These are phyloP conservation scores for Physcomitrellopsis africana DNA, from an alignment of 225 moss, liverwort and hornwort genomes.

Conservation along the genomic window DNA sequence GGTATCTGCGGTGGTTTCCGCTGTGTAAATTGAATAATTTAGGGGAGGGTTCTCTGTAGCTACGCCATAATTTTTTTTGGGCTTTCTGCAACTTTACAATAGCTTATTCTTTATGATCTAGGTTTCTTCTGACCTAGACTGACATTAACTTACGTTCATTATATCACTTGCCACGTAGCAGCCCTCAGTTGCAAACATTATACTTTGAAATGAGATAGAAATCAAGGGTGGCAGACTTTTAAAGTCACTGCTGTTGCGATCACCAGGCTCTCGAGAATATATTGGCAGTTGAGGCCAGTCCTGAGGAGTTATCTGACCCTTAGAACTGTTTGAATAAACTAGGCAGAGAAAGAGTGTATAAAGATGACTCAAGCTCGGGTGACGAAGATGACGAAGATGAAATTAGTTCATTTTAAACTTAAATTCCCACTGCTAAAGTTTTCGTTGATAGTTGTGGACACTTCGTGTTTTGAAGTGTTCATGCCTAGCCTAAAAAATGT, in stretches of 20 bases:
- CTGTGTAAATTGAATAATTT: conserved; percentile 49
- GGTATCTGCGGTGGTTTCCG: conserved; percentile 64
- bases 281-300: conserved; percentile 15
- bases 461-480: background rate
- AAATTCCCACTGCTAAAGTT: conserved; percentile 22
- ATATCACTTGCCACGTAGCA: conserved; percentile 12
- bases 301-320: conserved; percentile 8
- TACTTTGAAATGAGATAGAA: conserved; percentile 27
- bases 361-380: conserved; percentile 29
- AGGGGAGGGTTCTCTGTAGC: conserved; percentile 21
- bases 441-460: conserved; percentile 7
- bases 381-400: background rate
- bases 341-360: conserved; percentile 38
- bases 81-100: conserved; percentile 12
- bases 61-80: background rate
- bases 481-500: too few species aligned
- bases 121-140: conserved; percentile 18
- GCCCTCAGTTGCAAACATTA: conserved; percentile 20
- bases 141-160: conserved; percentile 10
- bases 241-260: conserved; percentile 24
- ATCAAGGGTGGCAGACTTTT: conserved; percentile 7
- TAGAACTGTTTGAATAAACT: conserved; percentile 41
- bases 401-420: conserved; percentile 23
- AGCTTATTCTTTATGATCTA: conserved; percentile 32
- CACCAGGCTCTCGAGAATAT: background rate